Evolutionary conservation across 805 yeast species (phyloP).

Genomic region (Ogataea sp.): DNA sequence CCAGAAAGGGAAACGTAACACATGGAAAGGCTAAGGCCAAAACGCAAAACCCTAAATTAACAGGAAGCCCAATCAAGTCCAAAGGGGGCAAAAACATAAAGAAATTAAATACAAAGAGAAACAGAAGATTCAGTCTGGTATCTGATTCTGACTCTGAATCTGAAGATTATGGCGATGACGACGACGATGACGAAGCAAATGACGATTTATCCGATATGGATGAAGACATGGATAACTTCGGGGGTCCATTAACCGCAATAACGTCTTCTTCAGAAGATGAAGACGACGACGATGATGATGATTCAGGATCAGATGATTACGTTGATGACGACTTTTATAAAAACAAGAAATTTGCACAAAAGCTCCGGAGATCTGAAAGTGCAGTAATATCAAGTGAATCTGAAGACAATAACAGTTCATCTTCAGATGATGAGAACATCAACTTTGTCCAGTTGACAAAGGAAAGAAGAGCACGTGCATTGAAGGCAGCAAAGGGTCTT

Average conservation of each 20-base stretch:
- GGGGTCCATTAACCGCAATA: constrained; percentile 3
- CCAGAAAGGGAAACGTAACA: constrained; percentile 18
- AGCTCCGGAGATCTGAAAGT: constrained; percentile 14
- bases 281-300: constrained; percentile 18
- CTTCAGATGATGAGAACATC: constrained; percentile 59
- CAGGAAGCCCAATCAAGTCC: constrained; percentile 16
- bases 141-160: constrained; percentile 5
- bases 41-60: constrained; percentile 1
- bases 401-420: constrained; percentile 27
- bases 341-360: constrained; percentile 20
- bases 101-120: constrained; percentile 5
- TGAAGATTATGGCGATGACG: constrained; percentile 8
- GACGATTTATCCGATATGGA: constrained; percentile 4
- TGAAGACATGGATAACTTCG: constrained; percentile 7
- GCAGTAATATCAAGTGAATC: constrained; percentile 27
- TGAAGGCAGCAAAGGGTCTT: constrained; percentile 34
- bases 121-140: constrained; percentile 20
- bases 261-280: constrained; percentile 14
- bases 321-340: constrained; percentile 17
- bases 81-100: constrained; percentile 20
- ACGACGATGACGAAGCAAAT: not conserved
- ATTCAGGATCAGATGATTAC: constrained; percentile 19
- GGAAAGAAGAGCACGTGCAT: constrained; percentile 49
- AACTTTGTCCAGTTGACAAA: constrained; percentile 70
- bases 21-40: constrained; percentile 6